phyloP scores from a whole-genome alignment of 805 yeast species.

The Hanseniaspora occidentalis region DNA sequence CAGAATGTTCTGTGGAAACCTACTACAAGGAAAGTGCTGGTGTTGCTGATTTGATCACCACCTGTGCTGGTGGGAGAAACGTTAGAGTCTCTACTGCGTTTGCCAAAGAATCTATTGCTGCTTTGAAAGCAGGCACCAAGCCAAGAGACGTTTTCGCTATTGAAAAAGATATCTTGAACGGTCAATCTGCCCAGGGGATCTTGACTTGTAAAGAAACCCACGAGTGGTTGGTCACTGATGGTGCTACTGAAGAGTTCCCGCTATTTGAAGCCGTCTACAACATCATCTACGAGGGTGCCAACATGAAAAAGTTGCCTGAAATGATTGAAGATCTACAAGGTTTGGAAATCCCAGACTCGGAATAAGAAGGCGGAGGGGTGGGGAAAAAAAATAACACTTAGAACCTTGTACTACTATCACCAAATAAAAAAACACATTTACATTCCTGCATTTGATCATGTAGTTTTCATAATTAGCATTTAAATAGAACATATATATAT shows the following conservation, averaged over 20 bases:
- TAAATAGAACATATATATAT: too few relatives aligned
- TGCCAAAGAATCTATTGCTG: slow-evolving; percentile 49
- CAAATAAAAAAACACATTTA: background rate
- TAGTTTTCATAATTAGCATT: too few relatives aligned
- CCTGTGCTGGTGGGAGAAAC: slow-evolving; percentile 96
- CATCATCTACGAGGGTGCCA: slow-evolving; percentile 63
- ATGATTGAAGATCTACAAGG: slow-evolving; percentile 39
- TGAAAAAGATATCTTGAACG: slow-evolving; percentile 78
- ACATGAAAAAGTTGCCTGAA: slow-evolving; percentile 64
- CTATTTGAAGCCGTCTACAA: slow-evolving; percentile 54
- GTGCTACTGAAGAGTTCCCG: slow-evolving; percentile 60
- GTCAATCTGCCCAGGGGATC: slow-evolving; percentile 95
- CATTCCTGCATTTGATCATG: too few relatives aligned
- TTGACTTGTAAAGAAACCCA: slow-evolving; percentile 85
- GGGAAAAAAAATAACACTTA: too few relatives aligned
- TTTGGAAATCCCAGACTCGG: slow-evolving; percentile 6
- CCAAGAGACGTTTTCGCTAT: slow-evolving; percentile 62
- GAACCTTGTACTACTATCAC: too few relatives aligned
- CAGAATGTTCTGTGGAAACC: slow-evolving; percentile 58
- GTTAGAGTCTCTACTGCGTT: slow-evolving; percentile 79
- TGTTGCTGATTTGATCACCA: slow-evolving; percentile 95
- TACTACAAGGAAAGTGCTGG: slow-evolving; percentile 93
- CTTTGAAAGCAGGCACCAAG: slow-evolving; percentile 2
- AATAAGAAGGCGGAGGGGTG: too few relatives aligned
- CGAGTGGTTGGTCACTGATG: slow-evolving; percentile 47